Percentiles rank a stretch among this genome's conserved stretches.
phyloP scores from a whole-genome alignment of 2,329 filamentous ascomycete species.

The Xylaria sp. region DNA sequence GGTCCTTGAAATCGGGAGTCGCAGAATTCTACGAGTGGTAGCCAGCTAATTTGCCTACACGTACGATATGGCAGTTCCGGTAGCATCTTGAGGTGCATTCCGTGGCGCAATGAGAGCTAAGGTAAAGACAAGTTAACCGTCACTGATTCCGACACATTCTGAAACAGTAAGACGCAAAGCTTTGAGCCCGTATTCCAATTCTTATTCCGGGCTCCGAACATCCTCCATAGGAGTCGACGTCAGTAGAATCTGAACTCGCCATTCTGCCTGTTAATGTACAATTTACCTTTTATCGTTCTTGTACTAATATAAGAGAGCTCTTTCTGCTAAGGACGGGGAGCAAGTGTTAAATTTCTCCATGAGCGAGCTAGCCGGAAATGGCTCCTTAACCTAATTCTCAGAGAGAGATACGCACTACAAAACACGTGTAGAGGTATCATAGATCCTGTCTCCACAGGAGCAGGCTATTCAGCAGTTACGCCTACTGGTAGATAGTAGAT shows the following conservation, averaged over 20 bases:
- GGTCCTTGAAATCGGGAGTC: background rate
- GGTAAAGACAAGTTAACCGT: slow-evolving; percentile 11
- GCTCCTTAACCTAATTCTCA: slow-evolving; percentile 11
- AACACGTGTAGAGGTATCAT: slow-evolving; percentile 23
- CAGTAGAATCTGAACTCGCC: background rate
- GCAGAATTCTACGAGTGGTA: slow-evolving; percentile 6
- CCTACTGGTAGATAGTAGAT: background rate
- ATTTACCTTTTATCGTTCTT: background rate
- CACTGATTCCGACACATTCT: slow-evolving; percentile 41
- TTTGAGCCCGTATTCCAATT: slow-evolving; percentile 25
- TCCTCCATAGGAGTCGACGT: background rate
- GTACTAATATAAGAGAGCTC: background rate
- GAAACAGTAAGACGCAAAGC: slow-evolving; percentile 40
- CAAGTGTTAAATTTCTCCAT: background rate
- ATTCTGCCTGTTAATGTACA: background rate
- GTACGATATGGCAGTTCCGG: slow-evolving; percentile 3
- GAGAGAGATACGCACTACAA: slow-evolving; percentile 5
- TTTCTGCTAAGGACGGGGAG: slow-evolving; percentile 4
- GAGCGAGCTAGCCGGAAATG: slow-evolving; percentile 21
- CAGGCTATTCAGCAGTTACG: background rate
- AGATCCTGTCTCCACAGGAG: slow-evolving; percentile 29
- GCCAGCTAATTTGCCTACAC: slow-evolving; percentile 11
- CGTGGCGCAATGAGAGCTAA: slow-evolving; percentile 6
- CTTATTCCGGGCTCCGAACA: slow-evolving; percentile 38
- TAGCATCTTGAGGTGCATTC: slow-evolving; percentile 24